A percentile compares a stretch with the other conserved stretches of the same genome.
Evolutionary conservation across 495 filamentous ascomycete genomes (phyloP).

Genomic region (Cenococcum geophilum): DNA sequence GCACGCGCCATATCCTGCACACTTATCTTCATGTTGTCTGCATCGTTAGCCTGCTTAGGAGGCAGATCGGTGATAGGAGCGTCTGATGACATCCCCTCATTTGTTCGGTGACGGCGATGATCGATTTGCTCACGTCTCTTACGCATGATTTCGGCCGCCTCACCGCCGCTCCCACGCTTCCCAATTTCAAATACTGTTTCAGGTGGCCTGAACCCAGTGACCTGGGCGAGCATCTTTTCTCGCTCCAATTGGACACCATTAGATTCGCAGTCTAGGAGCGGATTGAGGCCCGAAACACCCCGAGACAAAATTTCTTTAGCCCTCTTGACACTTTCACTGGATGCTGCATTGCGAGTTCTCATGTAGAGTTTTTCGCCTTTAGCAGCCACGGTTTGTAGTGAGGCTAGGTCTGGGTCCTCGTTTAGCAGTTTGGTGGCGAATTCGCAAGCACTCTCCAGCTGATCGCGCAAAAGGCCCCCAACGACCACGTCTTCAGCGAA

Average conservation of each 20-base stretch:
- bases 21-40: conserved; percentile 27
- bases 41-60: conserved; percentile 27
- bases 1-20: conserved; percentile 8
- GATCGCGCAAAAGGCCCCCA: conserved; percentile 62
- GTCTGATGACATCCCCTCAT: conserved; percentile 4
- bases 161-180: conserved; percentile 57
- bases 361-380: conserved; percentile 92
- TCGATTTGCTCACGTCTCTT: conserved; percentile 56
- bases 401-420: conserved; percentile 65
- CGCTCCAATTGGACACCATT: conserved; percentile 61
- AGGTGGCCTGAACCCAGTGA: conserved; percentile 77
- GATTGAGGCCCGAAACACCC: conserved; percentile 63
- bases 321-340: conserved; percentile 78
- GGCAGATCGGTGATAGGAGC: conserved; percentile 17
- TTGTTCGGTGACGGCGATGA: conserved; percentile 41
- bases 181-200: conserved; percentile 96
- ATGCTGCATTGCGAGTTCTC: conserved; percentile 81
- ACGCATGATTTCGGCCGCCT: conserved; percentile 76
- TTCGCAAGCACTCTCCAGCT: conserved; percentile 67
- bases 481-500: conserved; percentile 77
- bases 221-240: conserved; percentile 74
- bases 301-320: conserved; percentile 65
- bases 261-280: conserved; percentile 65
- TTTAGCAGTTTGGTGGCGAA: conserved; percentile 68
- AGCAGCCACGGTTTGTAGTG: conserved; percentile 62